Percentiles rank a stretch among this genome's conserved stretches.
Evolutionary conservation across 331 rosid genomes (phyloP).

Genomic region (Rhamnella rubrinervis): DNA sequence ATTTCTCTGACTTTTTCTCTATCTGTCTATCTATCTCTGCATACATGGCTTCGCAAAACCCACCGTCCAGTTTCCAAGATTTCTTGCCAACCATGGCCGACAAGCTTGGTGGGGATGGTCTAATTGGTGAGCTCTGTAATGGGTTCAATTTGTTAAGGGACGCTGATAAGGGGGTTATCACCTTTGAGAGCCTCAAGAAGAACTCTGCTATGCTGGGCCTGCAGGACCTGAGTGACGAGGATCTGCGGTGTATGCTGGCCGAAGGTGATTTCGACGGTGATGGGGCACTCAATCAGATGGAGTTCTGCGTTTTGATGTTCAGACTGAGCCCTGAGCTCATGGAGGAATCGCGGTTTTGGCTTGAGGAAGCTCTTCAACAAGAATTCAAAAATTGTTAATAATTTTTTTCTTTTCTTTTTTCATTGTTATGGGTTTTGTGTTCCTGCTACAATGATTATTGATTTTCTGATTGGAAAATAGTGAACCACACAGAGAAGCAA

Average conservation of each 20-base stretch:
- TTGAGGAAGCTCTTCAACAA: conserved; percentile 51
- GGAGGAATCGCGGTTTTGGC: conserved; percentile 62
- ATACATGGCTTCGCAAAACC: conserved; percentile 57
- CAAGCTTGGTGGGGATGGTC: conserved; percentile 77
- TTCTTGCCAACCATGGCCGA: conserved; percentile 66
- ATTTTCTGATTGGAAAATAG: conserved; percentile 6
- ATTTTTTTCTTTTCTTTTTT: conserved; percentile 3
- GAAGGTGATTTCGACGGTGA: conserved; percentile 85
- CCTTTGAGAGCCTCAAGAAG: conserved; percentile 75
- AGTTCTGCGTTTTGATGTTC: conserved; percentile 86
- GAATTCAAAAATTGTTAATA: conserved; percentile 29
- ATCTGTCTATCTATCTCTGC: conserved; percentile 8
- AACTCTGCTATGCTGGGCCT: conserved; percentile 60
- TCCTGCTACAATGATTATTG: background rate
- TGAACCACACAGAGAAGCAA: conserved; percentile 4
- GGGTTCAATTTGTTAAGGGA: conserved; percentile 67
- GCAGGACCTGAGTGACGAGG: conserved; percentile 59
- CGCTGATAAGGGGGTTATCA: conserved; percentile 56
- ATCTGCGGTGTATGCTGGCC: conserved; percentile 56
- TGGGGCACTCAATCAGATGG: conserved; percentile 75
- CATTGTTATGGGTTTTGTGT: background rate
- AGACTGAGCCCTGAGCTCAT: conserved; percentile 85
- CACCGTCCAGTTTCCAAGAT: conserved; percentile 54
- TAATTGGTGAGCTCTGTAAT: conserved; percentile 68
- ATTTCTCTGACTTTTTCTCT: background rate